These are phyloP conservation scores for Furcasterigmium furcatum DNA, from an alignment of 2,329 filamentous ascomycete genomes.

Conservation along the genomic window DNA sequence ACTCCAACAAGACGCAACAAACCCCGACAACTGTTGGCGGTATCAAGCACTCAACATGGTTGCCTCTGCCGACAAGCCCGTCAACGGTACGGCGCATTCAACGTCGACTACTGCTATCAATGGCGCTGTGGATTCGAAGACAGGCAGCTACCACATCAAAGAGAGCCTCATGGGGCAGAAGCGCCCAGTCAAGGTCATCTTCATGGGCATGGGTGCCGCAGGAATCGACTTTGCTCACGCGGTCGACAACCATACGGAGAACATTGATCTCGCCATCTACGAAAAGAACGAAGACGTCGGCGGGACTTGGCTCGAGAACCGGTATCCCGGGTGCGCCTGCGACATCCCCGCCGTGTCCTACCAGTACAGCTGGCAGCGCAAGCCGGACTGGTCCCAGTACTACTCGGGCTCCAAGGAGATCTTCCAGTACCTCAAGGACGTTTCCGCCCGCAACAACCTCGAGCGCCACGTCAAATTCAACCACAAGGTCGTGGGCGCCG, in stretches of 20 bases:
- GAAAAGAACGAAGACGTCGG: conserved; percentile 20
- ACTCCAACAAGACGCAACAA: too few relatives aligned
- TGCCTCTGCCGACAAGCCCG: too few relatives aligned
- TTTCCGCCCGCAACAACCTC: conserved; percentile 15
- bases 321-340: conserved; percentile 17
- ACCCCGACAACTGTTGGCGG: too few relatives aligned
- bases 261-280: conserved; percentile 18
- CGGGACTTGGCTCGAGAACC: conserved; percentile 19
- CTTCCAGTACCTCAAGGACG: conserved; percentile 15
- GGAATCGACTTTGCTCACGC: background rate
- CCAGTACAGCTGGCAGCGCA: conserved; percentile 6
- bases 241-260: too few relatives aligned
- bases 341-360: conserved; percentile 19
- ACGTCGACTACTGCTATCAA: too few relatives aligned
- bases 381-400: conserved; percentile 5
- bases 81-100: too few relatives aligned
- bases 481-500: conserved; percentile 12
- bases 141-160: too few relatives aligned
- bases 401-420: background rate
- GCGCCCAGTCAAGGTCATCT: background rate
- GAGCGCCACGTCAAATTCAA: conserved; percentile 15
- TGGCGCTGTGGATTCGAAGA: too few relatives aligned
- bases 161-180: too few relatives aligned
- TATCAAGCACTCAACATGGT: too few relatives aligned
- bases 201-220: background rate